Evolutionary conservation across 2,329 filamentous ascomycete genomes (phyloP), one percentile per base, ranked within the genome.

Genomic region (Talaromyces sp.): DNA sequence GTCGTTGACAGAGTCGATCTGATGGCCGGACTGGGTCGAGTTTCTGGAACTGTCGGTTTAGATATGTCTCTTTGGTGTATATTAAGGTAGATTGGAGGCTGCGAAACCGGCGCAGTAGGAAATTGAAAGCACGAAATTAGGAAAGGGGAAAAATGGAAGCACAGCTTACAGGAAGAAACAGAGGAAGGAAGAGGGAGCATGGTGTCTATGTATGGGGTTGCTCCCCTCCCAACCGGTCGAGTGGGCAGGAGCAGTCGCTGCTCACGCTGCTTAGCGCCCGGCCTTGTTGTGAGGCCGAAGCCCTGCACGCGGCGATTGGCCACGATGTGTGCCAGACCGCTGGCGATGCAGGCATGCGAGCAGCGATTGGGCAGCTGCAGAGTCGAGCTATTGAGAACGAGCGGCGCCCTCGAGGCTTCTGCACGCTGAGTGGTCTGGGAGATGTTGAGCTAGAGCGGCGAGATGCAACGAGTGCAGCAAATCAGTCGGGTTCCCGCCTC

Each of bases 251-350:
- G 64, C 53, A 58, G 17, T 26, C 35, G 35, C 27, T 19, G 53
- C 29, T 11, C 59, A 61, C 41, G 52, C 59, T 46, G 38, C 48
- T 73, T 72, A 72, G 72, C 72, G 72, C 72, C 71, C 59, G 62
- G 63, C 51, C 63, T 54, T 63, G 61, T 67, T 63, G 62, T 31
- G 26, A n/a, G 32, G 46, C 50, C 27, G 50, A 19, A 35, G 27
- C 35, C 41, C 38, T 41, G 27, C 38, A 29, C 17, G 10, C 41
- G 8, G 17, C 58, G 46, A 62, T 62, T 62, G 60, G 60, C 50
- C 31, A 51, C 27, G 26, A 38, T 10, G 38, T 54, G 59, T 61
- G 59, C 59, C 29, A 51, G 32, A 54, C 19, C 19, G 41, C 55
- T 41, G 53, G 54, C 26, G 31, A 17, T 61, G 59, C 59, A 61